Conservation (phyloP, 2,329 filamentous ascomycete species). For the Fusarium keratoplasticum region DNA sequence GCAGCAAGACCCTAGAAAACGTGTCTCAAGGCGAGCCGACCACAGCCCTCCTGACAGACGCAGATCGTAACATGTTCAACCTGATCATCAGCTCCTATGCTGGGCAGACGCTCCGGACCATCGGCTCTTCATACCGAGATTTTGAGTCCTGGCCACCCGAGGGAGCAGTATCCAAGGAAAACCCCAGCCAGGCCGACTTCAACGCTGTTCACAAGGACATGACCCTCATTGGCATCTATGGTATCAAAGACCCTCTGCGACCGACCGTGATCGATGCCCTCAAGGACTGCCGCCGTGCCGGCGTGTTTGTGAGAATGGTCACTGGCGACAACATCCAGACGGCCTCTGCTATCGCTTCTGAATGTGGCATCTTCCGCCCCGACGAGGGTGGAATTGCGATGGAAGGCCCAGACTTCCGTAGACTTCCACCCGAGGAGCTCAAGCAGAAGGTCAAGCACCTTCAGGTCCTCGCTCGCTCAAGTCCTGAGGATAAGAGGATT, state of each 20-base stretch:
- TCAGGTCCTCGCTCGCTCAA: conserved; percentile 73
- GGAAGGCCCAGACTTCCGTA: conserved; percentile 66
- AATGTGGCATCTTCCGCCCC: conserved; percentile 54
- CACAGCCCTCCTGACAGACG: conserved; percentile 56
- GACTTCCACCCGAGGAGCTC: conserved; percentile 62
- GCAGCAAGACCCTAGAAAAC: conserved; percentile 58
- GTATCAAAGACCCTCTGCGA: conserved; percentile 75
- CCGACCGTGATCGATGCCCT: conserved; percentile 72
- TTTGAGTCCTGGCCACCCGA: conserved; percentile 78
- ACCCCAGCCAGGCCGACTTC: conserved; percentile 64
- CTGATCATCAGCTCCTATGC: conserved; percentile 70
- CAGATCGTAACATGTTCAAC: conserved; percentile 66
- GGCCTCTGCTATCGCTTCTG: conserved; percentile 58
- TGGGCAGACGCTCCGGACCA: conserved; percentile 76
- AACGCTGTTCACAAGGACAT: conserved; percentile 61
- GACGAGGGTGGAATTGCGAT: conserved; percentile 76
- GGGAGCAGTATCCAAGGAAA: conserved; percentile 69
- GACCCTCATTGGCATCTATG: conserved; percentile 63
- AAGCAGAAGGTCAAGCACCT: conserved; percentile 69
- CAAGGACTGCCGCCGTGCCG: conserved; percentile 71
- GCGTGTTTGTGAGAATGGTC: conserved; percentile 74
- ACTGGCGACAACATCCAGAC: conserved; percentile 64
- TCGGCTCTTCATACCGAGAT: conserved; percentile 78
- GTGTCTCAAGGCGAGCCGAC: conserved; percentile 69
- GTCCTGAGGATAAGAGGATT: conserved; percentile 74